Evolutionary conservation across 2,329 filamentous ascomycete species (phyloP), one percentile per base, ranked within the genome.

Genomic region (Ceratocystis alfenasii): DNA sequence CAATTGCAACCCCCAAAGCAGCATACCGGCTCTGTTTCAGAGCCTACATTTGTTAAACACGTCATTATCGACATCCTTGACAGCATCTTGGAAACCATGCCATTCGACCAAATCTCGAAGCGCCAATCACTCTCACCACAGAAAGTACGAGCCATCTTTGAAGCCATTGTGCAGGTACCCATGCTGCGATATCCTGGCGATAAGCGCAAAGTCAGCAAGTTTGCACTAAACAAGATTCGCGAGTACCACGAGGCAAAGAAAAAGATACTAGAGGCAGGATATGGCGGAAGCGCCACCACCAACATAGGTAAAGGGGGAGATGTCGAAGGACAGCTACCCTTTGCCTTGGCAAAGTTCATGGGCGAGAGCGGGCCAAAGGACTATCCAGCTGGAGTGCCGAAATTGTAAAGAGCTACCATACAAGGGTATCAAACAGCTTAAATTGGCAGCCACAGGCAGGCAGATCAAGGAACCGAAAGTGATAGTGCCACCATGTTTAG

Each of bases 21-120:
- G 20, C 30, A 41, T 62, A 5, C 41, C 41, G 3, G 20, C 22
- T 17, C 59, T 36, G 8, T 15, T 15, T 48, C 46, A 22, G 22
- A 59, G 44, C 44, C 64, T 15, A n/a, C 8, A 15, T 55, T 28
- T 36, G 33, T 73, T 30, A 77, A 76, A 66, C 74, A 73, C 46
- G 74, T 79, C 28, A 76, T 80, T 46, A 76, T 80, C 28, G 79
- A 81, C 70, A 76, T 81, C 25, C 78, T 78, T 3, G 76, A 80
- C 70, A 80, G 79, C 0, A 77, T 77, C 55, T 75, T 79, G 69
- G 74, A 75, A 62, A 72, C 72, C 2, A 79, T 80, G 63, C 79
- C 79, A 3, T 80, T 79, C 63, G 74, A 74, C 3, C 74, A 75
- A 41, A 74, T 81, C 3, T 79, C 79, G 1, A 73, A 74, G 64